Base-by-base conservation (phyloP, 164 flowering plant genomes). In the Chimonanthus salicifolius region DNA sequence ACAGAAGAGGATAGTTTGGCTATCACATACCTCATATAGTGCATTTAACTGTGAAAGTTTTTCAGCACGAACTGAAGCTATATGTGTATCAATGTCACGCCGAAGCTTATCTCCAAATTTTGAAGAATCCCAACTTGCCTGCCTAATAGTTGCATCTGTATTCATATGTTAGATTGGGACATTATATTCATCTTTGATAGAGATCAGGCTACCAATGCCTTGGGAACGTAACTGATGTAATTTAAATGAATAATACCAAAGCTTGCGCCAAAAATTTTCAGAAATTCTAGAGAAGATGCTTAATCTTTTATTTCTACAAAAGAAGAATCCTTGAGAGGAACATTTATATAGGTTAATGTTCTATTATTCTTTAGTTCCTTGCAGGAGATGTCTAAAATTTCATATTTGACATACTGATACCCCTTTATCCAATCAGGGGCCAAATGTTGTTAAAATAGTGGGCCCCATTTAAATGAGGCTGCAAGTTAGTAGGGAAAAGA, bases 71-170 rank as follows among this genome's bases (percentile, higher is more conserved):
- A 94, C 89, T 74, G 89, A 82, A 74, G 85, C 81, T 78, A 93
- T 69, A 84, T 94, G 99, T 47, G 91, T 92, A 82, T 93, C 94
- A 18, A 92, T 87, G 83, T 94, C 99, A 78, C 96, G 97, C 8
- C 68, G 81, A 74, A 93, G 87, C 78, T 91, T 94, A 70, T 94
- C 98, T 73, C 91, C 83, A 60, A 82, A 86, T 88, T 84, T 94
- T 70, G 88, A 82, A 44, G 91, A 72, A 71, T 92, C 97, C 98
- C 98, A 94, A 49, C 86, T 83, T 66, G 93, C 94, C 78, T 81
- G 90, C 70, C 78, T 79, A 72, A 94, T 77, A 58, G 83, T 65
- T 70, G 83, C 88, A 85, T 90, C 99, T 91, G 86, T 73, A 77
- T 69, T 54, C 70, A 8, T 69, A 67, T 75, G 51, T 71, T 68